phyloP scores from a whole-genome alignment of 805 yeast species.

The Candida quercuum region DNA sequence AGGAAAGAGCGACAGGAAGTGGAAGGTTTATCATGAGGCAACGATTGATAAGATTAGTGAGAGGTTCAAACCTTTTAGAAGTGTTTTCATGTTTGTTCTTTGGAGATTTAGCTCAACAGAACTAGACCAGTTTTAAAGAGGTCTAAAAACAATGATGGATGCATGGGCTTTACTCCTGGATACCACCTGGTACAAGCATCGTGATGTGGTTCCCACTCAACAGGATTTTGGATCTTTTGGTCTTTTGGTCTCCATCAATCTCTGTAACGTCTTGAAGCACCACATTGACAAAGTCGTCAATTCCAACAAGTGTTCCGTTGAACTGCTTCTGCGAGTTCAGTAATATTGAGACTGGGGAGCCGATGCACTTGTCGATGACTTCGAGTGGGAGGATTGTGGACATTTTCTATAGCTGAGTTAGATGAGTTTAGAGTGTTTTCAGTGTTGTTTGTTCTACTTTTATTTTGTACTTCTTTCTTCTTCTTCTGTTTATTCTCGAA shows the following conservation, averaged over 20 bases:
- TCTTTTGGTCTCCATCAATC: slow-evolving; percentile 39
- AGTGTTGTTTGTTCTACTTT: neutral
- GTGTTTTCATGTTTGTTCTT: slow-evolving; percentile 61
- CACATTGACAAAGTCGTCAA: slow-evolving; percentile 92
- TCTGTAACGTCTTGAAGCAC: slow-evolving; percentile 81
- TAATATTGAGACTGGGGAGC: slow-evolving; percentile 71
- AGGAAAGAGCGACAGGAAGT: slow-evolving; percentile 44
- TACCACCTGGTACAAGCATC: slow-evolving; percentile 57
- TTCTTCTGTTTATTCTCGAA: neutral
- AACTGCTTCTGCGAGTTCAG: slow-evolving; percentile 64
- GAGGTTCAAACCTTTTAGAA: slow-evolving; percentile 58
- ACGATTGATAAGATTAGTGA: slow-evolving; percentile 50
- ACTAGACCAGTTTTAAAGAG: slow-evolving; percentile 33
- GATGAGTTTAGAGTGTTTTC: neutral
- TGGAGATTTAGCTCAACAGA: slow-evolving; percentile 68
- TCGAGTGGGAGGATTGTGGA: slow-evolving; percentile 57
- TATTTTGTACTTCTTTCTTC: neutral
- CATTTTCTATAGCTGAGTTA: slow-evolving; percentile 1
- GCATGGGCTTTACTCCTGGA: neutral
- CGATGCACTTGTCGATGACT: slow-evolving; percentile 82
- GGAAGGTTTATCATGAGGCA: slow-evolving; percentile 64
- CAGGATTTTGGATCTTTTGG: slow-evolving; percentile 52
- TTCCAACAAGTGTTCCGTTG: slow-evolving; percentile 84
- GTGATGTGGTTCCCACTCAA: slow-evolving; percentile 70
- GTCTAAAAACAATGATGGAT: too few relatives aligned